Percentiles rank a stretch among this genome's conserved stretches.
phyloP scores from a whole-genome alignment of 495 filamentous ascomycete species.

The Aspergillus baeticus region DNA sequence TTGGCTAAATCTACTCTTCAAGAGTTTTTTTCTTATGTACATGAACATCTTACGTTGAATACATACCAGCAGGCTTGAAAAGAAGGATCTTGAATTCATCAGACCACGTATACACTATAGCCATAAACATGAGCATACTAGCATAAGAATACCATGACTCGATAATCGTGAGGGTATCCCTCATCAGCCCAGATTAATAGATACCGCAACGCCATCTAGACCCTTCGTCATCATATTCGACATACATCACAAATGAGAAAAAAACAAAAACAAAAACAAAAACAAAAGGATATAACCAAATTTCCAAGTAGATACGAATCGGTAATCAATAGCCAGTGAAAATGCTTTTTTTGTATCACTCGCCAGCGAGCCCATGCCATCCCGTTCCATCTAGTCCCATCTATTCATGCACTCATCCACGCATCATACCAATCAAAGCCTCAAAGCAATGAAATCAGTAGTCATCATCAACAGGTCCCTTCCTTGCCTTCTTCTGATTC shows the following conservation, averaged over 20 bases:
- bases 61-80: too few species aligned
- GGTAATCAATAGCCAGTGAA: too few species aligned
- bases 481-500: slow-evolving; percentile 55
- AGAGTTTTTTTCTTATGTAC: too few species aligned
- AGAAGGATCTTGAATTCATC: too few species aligned
- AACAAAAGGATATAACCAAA: neutral
- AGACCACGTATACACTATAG: too few species aligned
- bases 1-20: neutral
- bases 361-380: slow-evolving; percentile 13
- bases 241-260: neutral
- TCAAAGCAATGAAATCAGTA: slow-evolving; percentile 19
- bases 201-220: slow-evolving; percentile 3
- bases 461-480: slow-evolving; percentile 38
- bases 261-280: neutral
- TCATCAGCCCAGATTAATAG: neutral
- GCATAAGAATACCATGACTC: neutral
- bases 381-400: too few species aligned
- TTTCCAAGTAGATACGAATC: too few species aligned
- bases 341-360: slow-evolving; percentile 12
- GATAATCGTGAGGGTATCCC: neutral
- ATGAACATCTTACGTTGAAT: too few species aligned
- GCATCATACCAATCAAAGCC: too few species aligned
- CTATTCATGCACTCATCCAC: slow-evolving; percentile 13
- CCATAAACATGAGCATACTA: too few species aligned
- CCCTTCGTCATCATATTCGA: slow-evolving; percentile 11